These are phyloP conservation scores for Sarcomyxa edulis DNA, from an alignment of 768 basidiomycete genomes.

Conservation along the genomic window DNA sequence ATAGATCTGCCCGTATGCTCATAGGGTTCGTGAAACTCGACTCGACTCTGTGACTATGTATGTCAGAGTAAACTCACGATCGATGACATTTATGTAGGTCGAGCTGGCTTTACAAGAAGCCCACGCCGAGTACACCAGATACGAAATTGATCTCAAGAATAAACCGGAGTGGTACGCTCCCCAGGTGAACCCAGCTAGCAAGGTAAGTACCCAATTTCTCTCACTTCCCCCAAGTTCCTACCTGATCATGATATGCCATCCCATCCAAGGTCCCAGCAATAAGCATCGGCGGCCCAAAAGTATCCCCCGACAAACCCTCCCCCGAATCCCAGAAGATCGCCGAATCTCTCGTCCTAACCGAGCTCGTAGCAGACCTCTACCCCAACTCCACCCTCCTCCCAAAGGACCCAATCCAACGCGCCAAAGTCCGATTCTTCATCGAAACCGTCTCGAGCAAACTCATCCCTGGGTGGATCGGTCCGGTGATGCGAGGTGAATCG, in stretches of 20 bases:
- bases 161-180: conserved; percentile 69
- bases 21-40: too few relatives aligned
- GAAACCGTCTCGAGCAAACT: conserved; percentile 47
- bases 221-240: conserved; percentile 5
- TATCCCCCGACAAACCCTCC: conserved; percentile 50
- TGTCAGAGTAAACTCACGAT: too few relatives aligned
- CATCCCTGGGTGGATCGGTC: conserved; percentile 28
- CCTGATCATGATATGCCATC: neutral
- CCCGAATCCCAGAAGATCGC: conserved; percentile 55
- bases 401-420: conserved; percentile 48
- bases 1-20: too few relatives aligned
- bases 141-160: conserved; percentile 54
- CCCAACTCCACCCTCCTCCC: conserved; percentile 45
- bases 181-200: conserved; percentile 61
- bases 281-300: conserved; percentile 55
- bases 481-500: conserved; percentile 32
- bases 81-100: too few relatives aligned
- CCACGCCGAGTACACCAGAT: conserved; percentile 40
- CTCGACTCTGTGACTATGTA: too few relatives aligned
- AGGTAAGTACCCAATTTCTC: conserved; percentile 31
- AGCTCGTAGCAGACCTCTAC: conserved; percentile 61
- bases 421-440: conserved; percentile 59
- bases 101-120: conserved; percentile 61
- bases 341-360: conserved; percentile 62
- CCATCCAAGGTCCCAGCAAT: conserved; percentile 47